Base-by-base conservation (phyloP, 2,329 filamentous ascomycete genomes). In the Aspergillus japonicus region DNA sequence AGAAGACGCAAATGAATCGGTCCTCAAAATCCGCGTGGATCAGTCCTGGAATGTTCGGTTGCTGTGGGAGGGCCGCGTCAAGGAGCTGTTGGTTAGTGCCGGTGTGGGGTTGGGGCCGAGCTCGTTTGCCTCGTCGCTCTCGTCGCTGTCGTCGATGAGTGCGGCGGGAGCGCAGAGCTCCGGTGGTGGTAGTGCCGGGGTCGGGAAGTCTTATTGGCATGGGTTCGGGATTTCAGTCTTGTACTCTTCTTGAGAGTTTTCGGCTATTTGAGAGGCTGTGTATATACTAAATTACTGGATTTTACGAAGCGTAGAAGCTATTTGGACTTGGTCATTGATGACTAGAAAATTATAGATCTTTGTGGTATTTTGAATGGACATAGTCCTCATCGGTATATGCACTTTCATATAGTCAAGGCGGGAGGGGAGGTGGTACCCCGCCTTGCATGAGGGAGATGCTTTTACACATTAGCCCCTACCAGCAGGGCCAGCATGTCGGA, bases 51-150 rank as follows among this genome's bases (percentile, higher is more conserved):
- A 89, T 64, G 86, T 97, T 56, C 91, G 92, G 0, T 75, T 98
- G 54, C 78, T 98, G 23, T 99, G 95, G 94, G 94, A 98, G 74
- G 93, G 94, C 2, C 85, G 92, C 57, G 85, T 96, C 61, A 96
- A 98, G 79, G 94, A 96, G 66, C 80, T 99, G 60, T 83, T 99
- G 59, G 96, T 98, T 73, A 96, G 92, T 68, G 82, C 96, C 47
- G 95, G 95, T 10, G 91, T 92, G 59, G 91, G 87, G 54, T 86
- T 99, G 57, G 92, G 96, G 72, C 82, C 78, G 11, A 71, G 72
- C 21, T 73, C 74, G 31, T 75, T 74, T 54, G 73, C 74, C 5
- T 58, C 66, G 42, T 66, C 71, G 23, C 66, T 44, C 12, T 19
- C 69, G 11, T 68, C 70, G 51, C 65, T 64, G 23, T 62, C 61